Percentiles rank a stretch among this genome's conserved stretches.
These are phyloP conservation scores for Annulohypoxylon moriforme DNA, from an alignment of 495 filamentous ascomycete genomes.

Conservation along the genomic window DNA sequence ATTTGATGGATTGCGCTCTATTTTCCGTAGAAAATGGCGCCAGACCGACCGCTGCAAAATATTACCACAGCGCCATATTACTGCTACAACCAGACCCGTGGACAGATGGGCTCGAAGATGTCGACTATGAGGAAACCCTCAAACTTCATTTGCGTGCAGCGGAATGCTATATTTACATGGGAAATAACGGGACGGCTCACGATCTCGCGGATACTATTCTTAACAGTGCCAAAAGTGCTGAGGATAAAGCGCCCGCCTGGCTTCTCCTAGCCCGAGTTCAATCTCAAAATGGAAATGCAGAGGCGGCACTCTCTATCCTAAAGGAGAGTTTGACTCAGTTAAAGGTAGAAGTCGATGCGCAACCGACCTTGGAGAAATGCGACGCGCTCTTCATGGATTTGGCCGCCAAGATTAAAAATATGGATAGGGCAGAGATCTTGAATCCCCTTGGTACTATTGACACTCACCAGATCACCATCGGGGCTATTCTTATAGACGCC, in stretches of 20 bases:
- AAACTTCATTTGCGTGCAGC: conserved; percentile 77
- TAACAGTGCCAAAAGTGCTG: conserved; percentile 68
- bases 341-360: conserved; percentile 70
- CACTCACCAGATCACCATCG: conserved; percentile 70
- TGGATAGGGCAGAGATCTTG: conserved; percentile 66
- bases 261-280: conserved; percentile 81
- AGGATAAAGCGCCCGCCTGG: conserved; percentile 82
- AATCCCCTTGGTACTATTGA: conserved; percentile 64
- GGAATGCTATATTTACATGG: conserved; percentile 84
- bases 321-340: conserved; percentile 75
- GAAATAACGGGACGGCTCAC: conserved; percentile 70
- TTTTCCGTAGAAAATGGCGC: conserved; percentile 83
- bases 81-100: conserved; percentile 83
- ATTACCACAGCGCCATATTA: conserved; percentile 77
- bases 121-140: conserved; percentile 86
- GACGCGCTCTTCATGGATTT: conserved; percentile 75
- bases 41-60: conserved; percentile 79
- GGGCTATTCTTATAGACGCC: conserved; percentile 79
- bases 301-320: conserved; percentile 73
- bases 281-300: conserved; percentile 75
- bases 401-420: conserved; percentile 66
- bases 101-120: conserved; percentile 75
- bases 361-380: conserved; percentile 77
- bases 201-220: conserved; percentile 73
- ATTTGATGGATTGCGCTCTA: conserved; percentile 80